These are phyloP conservation scores for Haplosporangium gracile DNA, from an alignment of 192 early-diverging fungal genomes.

Conservation along the genomic window DNA sequence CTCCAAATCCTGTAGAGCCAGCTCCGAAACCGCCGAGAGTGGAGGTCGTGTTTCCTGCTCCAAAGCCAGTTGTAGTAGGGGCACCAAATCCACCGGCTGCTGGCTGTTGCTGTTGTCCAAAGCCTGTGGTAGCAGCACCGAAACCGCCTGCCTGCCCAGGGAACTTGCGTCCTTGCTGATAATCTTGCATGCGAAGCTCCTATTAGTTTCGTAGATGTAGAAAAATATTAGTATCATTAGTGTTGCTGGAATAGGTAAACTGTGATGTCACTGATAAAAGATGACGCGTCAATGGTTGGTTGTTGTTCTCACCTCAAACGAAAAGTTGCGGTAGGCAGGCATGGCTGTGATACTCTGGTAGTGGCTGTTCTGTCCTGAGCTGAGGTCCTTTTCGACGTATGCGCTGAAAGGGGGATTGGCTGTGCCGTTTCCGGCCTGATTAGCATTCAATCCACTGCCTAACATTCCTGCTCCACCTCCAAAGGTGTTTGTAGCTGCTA, in stretches of 20 bases:
- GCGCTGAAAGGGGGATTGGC: constrained; percentile 67
- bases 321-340: constrained; percentile 87
- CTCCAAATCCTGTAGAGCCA: constrained; percentile 47
- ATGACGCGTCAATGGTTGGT: background rate
- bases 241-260: background rate
- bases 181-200: constrained; percentile 92
- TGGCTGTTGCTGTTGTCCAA: constrained; percentile 28
- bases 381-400: constrained; percentile 60
- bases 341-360: constrained; percentile 86
- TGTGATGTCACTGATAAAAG: background rate
- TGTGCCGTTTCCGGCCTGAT: constrained; percentile 59
- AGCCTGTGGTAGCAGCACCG: constrained; percentile 52
- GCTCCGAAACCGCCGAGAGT: constrained; percentile 37
- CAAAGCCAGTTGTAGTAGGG: constrained; percentile 27
- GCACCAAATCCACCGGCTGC: constrained; percentile 24
- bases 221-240: background rate
- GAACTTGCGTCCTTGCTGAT: constrained; percentile 81
- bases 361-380: constrained; percentile 68
- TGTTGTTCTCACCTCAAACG: constrained; percentile 74
- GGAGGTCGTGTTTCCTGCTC: constrained; percentile 24
- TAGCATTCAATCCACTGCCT: constrained; percentile 24
- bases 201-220: constrained; percentile 22
- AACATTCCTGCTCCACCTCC: constrained; percentile 43
- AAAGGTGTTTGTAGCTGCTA: constrained; percentile 26
- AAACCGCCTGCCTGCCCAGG: constrained; percentile 49